These are phyloP conservation scores for Umbelopsis sp. DNA, from an alignment of 192 early-diverging fungal genomes.

Conservation along the genomic window DNA sequence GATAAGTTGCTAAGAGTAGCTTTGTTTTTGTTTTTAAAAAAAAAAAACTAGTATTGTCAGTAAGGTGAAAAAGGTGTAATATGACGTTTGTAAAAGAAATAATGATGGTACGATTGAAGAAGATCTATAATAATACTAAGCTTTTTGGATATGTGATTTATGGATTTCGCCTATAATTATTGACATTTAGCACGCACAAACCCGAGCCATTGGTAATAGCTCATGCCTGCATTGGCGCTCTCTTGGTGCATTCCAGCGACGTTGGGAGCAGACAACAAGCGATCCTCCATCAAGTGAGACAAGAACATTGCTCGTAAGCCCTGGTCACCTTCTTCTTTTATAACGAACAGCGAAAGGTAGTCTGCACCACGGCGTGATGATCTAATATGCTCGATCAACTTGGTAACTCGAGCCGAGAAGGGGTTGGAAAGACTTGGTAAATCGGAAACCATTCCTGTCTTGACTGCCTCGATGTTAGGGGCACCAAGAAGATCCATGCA, in stretches of 20 bases:
- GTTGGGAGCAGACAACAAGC: conserved; percentile 34
- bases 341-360: conserved; percentile 68
- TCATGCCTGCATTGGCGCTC: conserved; percentile 33
- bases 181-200: conserved; percentile 33
- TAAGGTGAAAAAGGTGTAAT: no score
- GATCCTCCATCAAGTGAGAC: conserved; percentile 75
- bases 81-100: no score
- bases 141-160: no score
- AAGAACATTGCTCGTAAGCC: conserved; percentile 70
- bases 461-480: conserved; percentile 62
- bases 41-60: no score
- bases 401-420: conserved; percentile 58
- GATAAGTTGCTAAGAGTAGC: no score
- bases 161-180: not conserved
- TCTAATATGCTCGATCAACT: conserved; percentile 65
- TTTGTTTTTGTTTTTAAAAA: no score
- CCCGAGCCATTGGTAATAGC: conserved; percentile 44
- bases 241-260: conserved; percentile 35
- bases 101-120: no score
- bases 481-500: conserved; percentile 66
- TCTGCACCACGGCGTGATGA: conserved; percentile 56
- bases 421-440: conserved; percentile 57
- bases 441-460: conserved; percentile 61
- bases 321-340: conserved; percentile 82
- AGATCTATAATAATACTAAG: no score